Evolutionary conservation across 129 eudicot species (phyloP), one percentile per base, ranked within the genome.

Genomic region (Erigeron canadensis): DNA sequence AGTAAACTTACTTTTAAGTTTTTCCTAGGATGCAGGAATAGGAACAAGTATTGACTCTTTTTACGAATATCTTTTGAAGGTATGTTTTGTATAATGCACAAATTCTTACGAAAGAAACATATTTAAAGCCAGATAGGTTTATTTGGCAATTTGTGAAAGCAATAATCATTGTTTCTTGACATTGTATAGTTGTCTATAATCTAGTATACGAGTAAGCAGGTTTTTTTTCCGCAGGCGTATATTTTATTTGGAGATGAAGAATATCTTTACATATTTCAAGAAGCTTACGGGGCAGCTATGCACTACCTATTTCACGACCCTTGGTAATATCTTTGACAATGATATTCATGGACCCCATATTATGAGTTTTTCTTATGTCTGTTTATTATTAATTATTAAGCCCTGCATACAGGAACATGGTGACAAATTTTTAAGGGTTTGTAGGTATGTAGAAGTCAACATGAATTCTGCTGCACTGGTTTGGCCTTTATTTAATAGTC

Each of bases 11-110:
- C 77, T 59, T 51, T 4, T 58, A 37, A 58, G 22, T 42, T 34
- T 72, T 63, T 45, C 80, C 70, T 83, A 95, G 99, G 99, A 95
- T 87, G 99, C 99, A 58, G 99, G 99, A 67, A 90, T 95, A 72
- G 99, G 99, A 51, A 95, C 99, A 68, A 95, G 99, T 81, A 88
- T 95, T 15, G 99, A 95, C 85, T 95, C 99, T 60, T 95, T 95
- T 82, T 95, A 95, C 71, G 99, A 95, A 73, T 95, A 95, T 84
- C 97, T 95, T 51, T 81, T 95, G 17, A 95, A 95, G 97, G 99
- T 90, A 65, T 40, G 81, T 70, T 56, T 60, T 38, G 45, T 76
- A 44, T 50, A 10, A 46, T 57, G 8, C 67, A 17, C 48, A 54
- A 41, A 55, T 50, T 21, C 47, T 19, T 39, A 51, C 38, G 10